A percentile compares a stretch with the other conserved stretches of the same genome.
These are phyloP conservation scores for Glutinoglossum americanum DNA, from an alignment of 495 filamentous ascomycete species.

Conservation along the genomic window DNA sequence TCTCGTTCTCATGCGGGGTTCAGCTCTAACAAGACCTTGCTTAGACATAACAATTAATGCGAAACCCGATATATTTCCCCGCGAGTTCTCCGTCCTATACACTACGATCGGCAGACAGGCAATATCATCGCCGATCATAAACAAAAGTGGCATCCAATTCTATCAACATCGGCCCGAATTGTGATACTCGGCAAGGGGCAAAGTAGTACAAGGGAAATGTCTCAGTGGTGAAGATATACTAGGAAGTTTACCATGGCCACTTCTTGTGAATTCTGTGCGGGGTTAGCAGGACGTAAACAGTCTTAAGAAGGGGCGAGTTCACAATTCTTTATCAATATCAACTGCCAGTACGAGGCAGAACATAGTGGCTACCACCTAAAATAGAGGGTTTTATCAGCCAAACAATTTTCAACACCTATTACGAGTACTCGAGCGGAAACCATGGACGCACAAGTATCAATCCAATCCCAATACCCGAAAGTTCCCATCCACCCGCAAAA, in stretches of 20 bases:
- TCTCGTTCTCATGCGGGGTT: no score
- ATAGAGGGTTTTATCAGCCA: background rate
- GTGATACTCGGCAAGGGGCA: no score
- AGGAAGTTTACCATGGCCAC: background rate
- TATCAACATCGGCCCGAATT: no score
- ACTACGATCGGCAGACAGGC: no score
- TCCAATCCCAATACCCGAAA: slow-evolving; percentile 28
- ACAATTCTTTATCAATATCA: background rate
- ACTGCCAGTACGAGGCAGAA: background rate
- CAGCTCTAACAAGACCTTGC: no score
- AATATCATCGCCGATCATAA: no score
- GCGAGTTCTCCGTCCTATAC: no score
- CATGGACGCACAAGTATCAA: background rate
- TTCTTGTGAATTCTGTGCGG: background rate
- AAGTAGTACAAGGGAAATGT: no score
- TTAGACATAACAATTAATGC: no score
- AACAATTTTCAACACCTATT: background rate
- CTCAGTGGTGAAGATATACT: no score
- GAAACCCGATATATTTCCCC: no score
- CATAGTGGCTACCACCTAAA: background rate
- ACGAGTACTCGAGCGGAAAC: background rate
- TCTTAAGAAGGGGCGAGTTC: background rate
- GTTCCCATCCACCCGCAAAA: slow-evolving; percentile 45
- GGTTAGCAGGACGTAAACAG: background rate
- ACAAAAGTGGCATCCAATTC: no score